Evolutionary conservation across 2,329 filamentous ascomycete species (phyloP), one percentile per base, ranked within the genome.

Genomic region (Shiraia bambusicola): DNA sequence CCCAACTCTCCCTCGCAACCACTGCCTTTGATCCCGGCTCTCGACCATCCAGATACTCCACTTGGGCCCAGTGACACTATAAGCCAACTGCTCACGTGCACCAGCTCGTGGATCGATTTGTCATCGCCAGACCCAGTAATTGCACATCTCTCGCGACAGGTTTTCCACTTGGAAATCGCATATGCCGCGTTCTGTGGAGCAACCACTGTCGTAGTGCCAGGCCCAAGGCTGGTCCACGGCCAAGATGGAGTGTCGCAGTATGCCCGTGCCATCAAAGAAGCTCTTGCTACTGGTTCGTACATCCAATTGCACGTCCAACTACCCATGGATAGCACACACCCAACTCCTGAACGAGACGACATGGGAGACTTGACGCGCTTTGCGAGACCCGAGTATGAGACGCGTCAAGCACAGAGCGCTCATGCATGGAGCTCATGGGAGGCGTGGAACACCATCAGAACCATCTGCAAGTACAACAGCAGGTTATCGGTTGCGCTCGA

Each of bases 151-250:
- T 96, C 92, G 26, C 83, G 88, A 31, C 92, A 96, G 70, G 87
- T 95, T 6, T 76, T 98, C 50, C 90, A 90, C 64, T 78, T 95
- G 28, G 93, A 98, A 66, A 80, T 97, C 34, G 87, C 89, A 34
- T 98, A 96, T 71, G 93, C 94, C 50, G 91, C 89, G 49, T 98
- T 97, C 71, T 96, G 90, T 61, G 94, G 94, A 26, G 80, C 93
- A 34, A 83, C 84, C 41, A 94, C 87, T 68, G 77, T 97, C 44
- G 75, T 97, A 36, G 76, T 98, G 22, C 83, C 86, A 2, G 90
- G 90, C 0, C 93, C 93, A 3, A 79, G 80, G 50, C 72, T 81
- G 11, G 80, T 85, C 51, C 76, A 81, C 42, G 76, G 78, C 42
- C 76, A 75, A 29, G 70, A 74, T 39, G 76, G 77, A 12, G 79